Evolutionary conservation across 768 basidiomycete species (phyloP).

Genomic region (Gymnopilus junonius): DNA sequence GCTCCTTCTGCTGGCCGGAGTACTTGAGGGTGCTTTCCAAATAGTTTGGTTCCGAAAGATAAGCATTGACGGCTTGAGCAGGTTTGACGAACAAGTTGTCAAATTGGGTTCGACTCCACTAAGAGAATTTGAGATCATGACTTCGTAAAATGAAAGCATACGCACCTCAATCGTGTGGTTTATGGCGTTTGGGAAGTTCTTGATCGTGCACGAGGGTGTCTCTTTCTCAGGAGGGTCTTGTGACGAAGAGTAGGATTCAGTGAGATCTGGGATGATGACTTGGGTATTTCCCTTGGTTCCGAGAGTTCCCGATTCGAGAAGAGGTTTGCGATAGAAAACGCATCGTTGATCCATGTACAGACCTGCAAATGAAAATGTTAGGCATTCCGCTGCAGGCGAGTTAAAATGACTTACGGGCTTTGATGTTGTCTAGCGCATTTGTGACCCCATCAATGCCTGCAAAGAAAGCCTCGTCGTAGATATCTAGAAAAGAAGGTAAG

Average conservation of each 20-base stretch:
- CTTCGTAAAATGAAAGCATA: not conserved
- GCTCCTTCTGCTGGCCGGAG: slow-evolving; percentile 89
- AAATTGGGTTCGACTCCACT: slow-evolving; percentile 96
- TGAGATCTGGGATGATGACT: slow-evolving; percentile 91
- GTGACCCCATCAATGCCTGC: slow-evolving; percentile 89
- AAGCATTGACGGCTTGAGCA: slow-evolving; percentile 91
- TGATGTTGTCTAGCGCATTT: slow-evolving; percentile 96
- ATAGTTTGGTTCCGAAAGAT: slow-evolving; percentile 96
- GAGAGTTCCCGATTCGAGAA: slow-evolving; percentile 96
- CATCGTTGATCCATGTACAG: slow-evolving; percentile 99
- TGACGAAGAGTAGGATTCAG: slow-evolving; percentile 96
- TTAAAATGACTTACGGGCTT: slow-evolving; percentile 71
- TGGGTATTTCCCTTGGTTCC: slow-evolving; percentile 99
- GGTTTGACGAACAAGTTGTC: slow-evolving; percentile 94
- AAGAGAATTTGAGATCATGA: slow-evolving; percentile 7
- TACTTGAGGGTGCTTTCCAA: slow-evolving; percentile 89
- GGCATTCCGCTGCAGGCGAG: not conserved
- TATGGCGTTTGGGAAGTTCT: slow-evolving; percentile 98
- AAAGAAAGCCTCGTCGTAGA: slow-evolving; percentile 92
- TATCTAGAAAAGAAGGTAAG: slow-evolving; percentile 69
- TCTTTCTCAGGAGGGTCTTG: slow-evolving; percentile 99
- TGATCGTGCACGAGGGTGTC: slow-evolving; percentile 95
- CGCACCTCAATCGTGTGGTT: slow-evolving; percentile 95
- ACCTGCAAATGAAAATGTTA: slow-evolving; percentile 47
- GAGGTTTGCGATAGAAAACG: slow-evolving; percentile 93